Conservation (phyloP, 2,329 filamentous ascomycete species). For the Blastomyces parvus region DNA sequence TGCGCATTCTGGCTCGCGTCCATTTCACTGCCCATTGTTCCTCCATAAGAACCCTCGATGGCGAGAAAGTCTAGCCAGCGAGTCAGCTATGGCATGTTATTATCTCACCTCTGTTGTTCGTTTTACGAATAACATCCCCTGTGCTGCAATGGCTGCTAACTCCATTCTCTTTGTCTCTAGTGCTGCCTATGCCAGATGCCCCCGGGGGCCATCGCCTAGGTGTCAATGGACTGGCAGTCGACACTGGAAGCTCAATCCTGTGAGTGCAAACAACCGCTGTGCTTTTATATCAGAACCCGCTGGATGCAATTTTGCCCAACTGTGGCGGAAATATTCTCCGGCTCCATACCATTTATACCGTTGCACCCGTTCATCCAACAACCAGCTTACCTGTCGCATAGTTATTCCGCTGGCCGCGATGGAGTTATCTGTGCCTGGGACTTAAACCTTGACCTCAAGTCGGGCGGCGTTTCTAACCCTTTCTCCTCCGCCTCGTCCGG, state of each 20-base stretch:
- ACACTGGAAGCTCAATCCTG: conserved; percentile 74
- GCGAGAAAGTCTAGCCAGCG: conserved; percentile 60
- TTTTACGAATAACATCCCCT: background rate
- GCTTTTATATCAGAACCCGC: background rate
- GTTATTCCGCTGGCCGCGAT: conserved; percentile 92
- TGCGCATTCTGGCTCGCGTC: background rate
- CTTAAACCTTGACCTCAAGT: conserved; percentile 58
- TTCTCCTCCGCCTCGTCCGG: conserved; percentile 29
- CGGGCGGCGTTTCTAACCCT: conserved; percentile 15
- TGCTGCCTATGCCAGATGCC: conserved; percentile 63
- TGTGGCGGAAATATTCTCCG: background rate
- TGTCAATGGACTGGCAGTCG: conserved; percentile 87
- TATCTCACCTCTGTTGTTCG: conserved; percentile 8
- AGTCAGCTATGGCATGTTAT: conserved; percentile 56
- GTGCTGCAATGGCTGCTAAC: background rate
- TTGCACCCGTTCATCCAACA: background rate
- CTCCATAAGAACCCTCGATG: conserved; percentile 34
- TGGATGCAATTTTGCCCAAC: background rate
- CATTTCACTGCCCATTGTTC: background rate
- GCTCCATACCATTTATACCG: background rate
- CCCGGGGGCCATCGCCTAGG: conserved; percentile 83
- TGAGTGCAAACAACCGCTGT: conserved; percentile 40
- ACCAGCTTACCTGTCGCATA: conserved; percentile 30
- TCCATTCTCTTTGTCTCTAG: conserved; percentile 30
- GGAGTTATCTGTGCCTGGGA: conserved; percentile 96